Evolutionary conservation across 1,139 yeast species (phyloP), one percentile per base, ranked within the genome.

Genomic region (Pneumocystis carinii): DNA sequence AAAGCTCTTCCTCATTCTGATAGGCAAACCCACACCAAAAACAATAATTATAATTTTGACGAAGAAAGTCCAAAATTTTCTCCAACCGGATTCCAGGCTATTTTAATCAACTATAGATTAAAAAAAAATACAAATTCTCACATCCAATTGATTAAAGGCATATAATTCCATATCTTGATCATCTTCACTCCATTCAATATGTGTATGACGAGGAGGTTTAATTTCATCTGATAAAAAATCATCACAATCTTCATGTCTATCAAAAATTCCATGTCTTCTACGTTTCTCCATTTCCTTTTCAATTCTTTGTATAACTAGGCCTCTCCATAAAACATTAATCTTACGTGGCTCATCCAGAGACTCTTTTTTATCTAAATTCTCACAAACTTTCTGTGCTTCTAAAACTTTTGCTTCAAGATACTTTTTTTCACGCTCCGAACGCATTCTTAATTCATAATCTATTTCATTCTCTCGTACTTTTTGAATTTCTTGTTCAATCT

Each of bases 21-120:
- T 75, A 81, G 56, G 67, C 68, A 10, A 70, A 69, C 0, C 83
- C 83, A 68, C 85, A 81, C 72, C 75, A 81, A 67, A 74, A 78
- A 67, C 85, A 81, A 68, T 77, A 81, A 64, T 68, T 67, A 64
- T 74, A 75, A 37, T 71, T 71, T 0, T 72, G 67, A 19, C 83
- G 73, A 27, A 80, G 70, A 64, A 76, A 77, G 7, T 68, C 66
- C 38, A 75, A 69, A 10, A 78, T 65, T 39, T 69, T 69, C 41
- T 66, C 67, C 10, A 77, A 65, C 62, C 71, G 72, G 55, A 75
- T 73, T 14, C 38, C 38, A 7, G 60, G 58, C 32, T 48, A 48
- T 42, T 61, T 29, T 42, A 37, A 14, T 29, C 27, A 32, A 19
- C 32, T 48, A 63, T 63, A 36, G 59, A 42, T 29, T 42, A 59